Evolutionary conservation across 2,329 filamentous ascomycete species (phyloP).

Genomic region (Phialocephala subalpina): DNA sequence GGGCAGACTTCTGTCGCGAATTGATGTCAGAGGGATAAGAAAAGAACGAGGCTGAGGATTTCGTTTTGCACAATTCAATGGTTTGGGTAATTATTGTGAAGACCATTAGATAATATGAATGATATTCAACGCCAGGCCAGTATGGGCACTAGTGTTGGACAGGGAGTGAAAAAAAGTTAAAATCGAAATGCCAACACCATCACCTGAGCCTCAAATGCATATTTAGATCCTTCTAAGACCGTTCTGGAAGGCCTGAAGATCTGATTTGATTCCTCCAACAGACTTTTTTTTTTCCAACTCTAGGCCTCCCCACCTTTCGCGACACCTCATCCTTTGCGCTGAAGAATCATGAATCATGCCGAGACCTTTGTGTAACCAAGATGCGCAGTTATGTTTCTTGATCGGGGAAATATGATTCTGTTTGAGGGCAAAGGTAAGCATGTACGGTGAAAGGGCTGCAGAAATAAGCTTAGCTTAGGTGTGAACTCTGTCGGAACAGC

Average conservation of each 20-base stretch:
- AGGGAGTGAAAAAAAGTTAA: background rate
- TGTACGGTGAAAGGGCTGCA: background rate
- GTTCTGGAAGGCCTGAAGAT: background rate
- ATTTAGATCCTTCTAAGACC: background rate
- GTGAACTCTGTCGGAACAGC: background rate
- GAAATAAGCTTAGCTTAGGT: conserved; percentile 3
- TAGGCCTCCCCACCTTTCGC: background rate
- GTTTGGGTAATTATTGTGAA: background rate
- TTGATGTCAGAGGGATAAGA: background rate
- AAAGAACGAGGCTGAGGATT: conserved; percentile 5
- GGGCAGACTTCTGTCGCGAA: background rate
- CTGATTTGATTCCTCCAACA: background rate
- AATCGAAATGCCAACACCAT: background rate
- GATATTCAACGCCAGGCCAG: background rate
- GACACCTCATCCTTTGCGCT: background rate
- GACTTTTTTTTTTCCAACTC: background rate
- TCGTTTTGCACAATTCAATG: background rate
- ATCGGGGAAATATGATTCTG: conserved; percentile 5
- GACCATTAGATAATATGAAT: background rate
- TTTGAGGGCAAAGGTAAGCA: background rate
- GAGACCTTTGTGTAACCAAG: background rate
- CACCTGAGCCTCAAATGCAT: conserved; percentile 6
- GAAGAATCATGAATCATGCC: background rate
- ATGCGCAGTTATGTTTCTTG: background rate
- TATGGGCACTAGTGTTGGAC: conserved; percentile 1